Evolutionary conservation across 1,284 basidiomycete genomes (phyloP).

Genomic region (Boletus smithii): DNA sequence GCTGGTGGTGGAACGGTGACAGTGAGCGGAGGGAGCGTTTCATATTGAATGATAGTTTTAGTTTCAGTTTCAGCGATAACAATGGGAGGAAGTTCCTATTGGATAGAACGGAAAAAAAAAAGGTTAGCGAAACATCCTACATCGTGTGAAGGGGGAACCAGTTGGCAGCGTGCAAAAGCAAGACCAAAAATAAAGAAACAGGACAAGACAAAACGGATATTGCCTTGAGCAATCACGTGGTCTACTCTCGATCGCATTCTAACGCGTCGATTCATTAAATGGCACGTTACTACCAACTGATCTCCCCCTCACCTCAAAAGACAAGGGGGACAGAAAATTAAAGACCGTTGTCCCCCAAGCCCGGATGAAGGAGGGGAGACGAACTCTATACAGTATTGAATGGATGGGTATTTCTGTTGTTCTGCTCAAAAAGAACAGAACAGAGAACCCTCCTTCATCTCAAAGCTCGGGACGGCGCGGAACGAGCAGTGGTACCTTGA

Average conservation of each 20-base stretch:
- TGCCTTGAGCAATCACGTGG: slow-evolving; percentile 43
- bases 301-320: slow-evolving; percentile 48
- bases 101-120: slow-evolving; percentile 29
- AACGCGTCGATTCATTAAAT: slow-evolving; percentile 34
- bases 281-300: slow-evolving; percentile 36
- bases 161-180: slow-evolving; percentile 30
- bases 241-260: slow-evolving; percentile 35
- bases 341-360: slow-evolving; percentile 79
- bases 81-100: slow-evolving; percentile 62
- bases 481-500: slow-evolving; percentile 81
- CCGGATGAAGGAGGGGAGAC: slow-evolving; percentile 81
- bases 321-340: slow-evolving; percentile 69
- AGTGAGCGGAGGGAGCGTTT: slow-evolving; percentile 50
- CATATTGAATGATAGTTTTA: slow-evolving; percentile 58
- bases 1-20: slow-evolving; percentile 71
- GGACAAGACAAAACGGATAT: slow-evolving; percentile 10
- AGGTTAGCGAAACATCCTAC: slow-evolving; percentile 34
- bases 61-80: slow-evolving; percentile 64
- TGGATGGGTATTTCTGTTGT: slow-evolving; percentile 21
- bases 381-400: slow-evolving; percentile 58
- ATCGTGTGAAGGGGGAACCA: slow-evolving; percentile 39
- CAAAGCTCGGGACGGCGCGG: slow-evolving; percentile 84
- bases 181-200: slow-evolving; percentile 14
- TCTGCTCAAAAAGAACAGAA: slow-evolving; percentile 39
- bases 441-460: slow-evolving; percentile 75